phyloP scores from a whole-genome alignment of 805 yeast genomes.

The Wickerhamomyces alni region DNA sequence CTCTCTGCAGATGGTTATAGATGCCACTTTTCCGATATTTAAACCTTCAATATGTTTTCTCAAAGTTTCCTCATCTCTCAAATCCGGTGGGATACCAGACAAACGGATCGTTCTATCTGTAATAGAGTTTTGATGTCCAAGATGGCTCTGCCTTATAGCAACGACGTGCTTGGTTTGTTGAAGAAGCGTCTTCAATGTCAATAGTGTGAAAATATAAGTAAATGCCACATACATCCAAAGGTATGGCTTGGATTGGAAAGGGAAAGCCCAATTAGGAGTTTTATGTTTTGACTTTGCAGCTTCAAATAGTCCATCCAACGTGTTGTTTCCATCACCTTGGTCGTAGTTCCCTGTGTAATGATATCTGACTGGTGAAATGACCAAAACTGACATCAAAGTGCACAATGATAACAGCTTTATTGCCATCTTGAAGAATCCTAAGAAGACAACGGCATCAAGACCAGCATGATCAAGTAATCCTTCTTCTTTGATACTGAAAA shows the following conservation, averaged over 20 bases:
- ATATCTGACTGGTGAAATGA: constrained; percentile 82
- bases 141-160: constrained; percentile 66
- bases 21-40: constrained; percentile 73
- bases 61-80: constrained; percentile 66
- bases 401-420: constrained; percentile 61
- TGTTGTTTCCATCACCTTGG: constrained; percentile 40
- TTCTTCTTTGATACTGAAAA: constrained; percentile 60
- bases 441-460: constrained; percentile 85
- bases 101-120: constrained; percentile 87
- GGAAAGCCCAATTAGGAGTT: constrained; percentile 3
- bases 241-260: constrained; percentile 47
- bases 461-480: constrained; percentile 89
- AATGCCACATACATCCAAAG: constrained; percentile 84
- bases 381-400: constrained; percentile 60
- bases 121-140: constrained; percentile 82
- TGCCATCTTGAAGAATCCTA: constrained; percentile 87
- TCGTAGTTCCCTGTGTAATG: constrained; percentile 79
- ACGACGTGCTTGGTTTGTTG: constrained; percentile 72
- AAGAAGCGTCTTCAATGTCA: constrained; percentile 55
- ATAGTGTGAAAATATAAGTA: constrained; percentile 76
- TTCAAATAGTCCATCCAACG: no score
- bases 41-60: constrained; percentile 71
- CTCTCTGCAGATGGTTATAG: constrained; percentile 76
- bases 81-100: constrained; percentile 81
- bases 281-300: no score